A percentile compares a stretch with the other conserved stretches of the same genome.
Evolutionary conservation across 352 stramenopile genomes (phyloP).

Genomic region (Phytophthora tubulina): DNA sequence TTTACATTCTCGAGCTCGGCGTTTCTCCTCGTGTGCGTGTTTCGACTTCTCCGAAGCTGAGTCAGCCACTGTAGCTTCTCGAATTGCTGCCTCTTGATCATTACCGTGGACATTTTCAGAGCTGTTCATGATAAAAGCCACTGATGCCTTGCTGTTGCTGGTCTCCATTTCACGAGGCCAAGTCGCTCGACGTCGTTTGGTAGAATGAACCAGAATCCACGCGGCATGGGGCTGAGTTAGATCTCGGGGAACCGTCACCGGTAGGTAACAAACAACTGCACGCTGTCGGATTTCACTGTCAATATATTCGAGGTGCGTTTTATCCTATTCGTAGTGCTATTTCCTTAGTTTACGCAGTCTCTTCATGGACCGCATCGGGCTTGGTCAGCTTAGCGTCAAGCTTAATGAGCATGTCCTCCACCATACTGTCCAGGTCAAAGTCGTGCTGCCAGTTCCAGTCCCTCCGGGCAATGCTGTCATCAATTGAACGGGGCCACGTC

Average conservation of each 20-base stretch:
- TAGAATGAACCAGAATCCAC: conserved; percentile 2
- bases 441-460: conserved; percentile 93
- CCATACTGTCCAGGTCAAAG: conserved; percentile 91
- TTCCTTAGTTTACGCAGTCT: conserved; percentile 26
- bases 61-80: not conserved
- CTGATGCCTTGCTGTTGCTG: conserved; percentile 25
- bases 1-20: conserved; percentile 43
- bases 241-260: conserved; percentile 32
- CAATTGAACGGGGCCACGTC: conserved; percentile 90
- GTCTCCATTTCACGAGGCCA: conserved; percentile 4
- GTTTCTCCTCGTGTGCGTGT: conserved; percentile 36
- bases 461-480: conserved; percentile 82
- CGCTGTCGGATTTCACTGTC: conserved; percentile 18
- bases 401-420: conserved; percentile 91
- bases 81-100: not conserved
- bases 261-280: conserved; percentile 12
- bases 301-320: conserved; percentile 31
- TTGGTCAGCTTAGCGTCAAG: conserved; percentile 78
- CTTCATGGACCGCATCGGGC: conserved; percentile 22
- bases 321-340: conserved; percentile 16
- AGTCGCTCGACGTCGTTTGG: conserved; percentile 11
- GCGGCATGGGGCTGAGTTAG: not conserved
- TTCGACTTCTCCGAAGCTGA: not conserved
- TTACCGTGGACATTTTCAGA: conserved; percentile 5
- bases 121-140: conserved; percentile 40